Base-by-base conservation (phyloP, 1,139 yeast genomes). In the Yamadazyma dushanensis region DNA sequence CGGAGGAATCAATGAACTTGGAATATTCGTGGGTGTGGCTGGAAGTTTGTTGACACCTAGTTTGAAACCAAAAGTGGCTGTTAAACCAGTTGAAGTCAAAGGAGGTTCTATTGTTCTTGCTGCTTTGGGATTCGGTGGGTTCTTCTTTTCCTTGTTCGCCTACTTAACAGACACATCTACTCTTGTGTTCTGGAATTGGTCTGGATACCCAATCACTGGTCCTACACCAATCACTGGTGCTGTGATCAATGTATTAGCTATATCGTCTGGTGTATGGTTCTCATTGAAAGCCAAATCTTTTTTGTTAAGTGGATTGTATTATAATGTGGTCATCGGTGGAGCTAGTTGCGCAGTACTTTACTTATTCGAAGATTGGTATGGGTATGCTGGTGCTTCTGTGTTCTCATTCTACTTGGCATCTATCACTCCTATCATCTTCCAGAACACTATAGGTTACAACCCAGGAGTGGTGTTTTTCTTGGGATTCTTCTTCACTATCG, bases 191-290 rank as follows among this genome's bases (percentile, higher is more conserved):
- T 92, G 97, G 97, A 80, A 81, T 10, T 92, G 97, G 97, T 86
- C 83, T 45, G 98, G 98, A 1, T 92, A 73, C 57, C 96, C 96
- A 31, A 68, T 87, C 13, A 66, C 69, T 8, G 97, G 97, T 0
- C 97, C 97, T 9, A 70, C 87, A 22, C 89, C 96, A 9, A 80
- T 90, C 43, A 95, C 96, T 23, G 95, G 94, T 54, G 95, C 95
- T 31, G 73, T 83, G 10, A 53, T 84, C 17, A 79, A 88, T 23
- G 70, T 88, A 42, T 61, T 68, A 5, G 75, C 79, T 4, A 71
- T 85, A 69, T 61, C 75, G 8, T 36, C 72, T 5, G 97, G 95
- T 29, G 60, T 77, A 9, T 19, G 63, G 6, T 41, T 58, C 3
- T 51, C 71, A 2, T 39, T 60, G 16, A 58, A 54, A 28, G 32